Percentiles rank a stretch among this genome's conserved stretches.
phyloP scores from a whole-genome alignment of 2,329 filamentous ascomycete genomes.

The Monilinia laxa region DNA sequence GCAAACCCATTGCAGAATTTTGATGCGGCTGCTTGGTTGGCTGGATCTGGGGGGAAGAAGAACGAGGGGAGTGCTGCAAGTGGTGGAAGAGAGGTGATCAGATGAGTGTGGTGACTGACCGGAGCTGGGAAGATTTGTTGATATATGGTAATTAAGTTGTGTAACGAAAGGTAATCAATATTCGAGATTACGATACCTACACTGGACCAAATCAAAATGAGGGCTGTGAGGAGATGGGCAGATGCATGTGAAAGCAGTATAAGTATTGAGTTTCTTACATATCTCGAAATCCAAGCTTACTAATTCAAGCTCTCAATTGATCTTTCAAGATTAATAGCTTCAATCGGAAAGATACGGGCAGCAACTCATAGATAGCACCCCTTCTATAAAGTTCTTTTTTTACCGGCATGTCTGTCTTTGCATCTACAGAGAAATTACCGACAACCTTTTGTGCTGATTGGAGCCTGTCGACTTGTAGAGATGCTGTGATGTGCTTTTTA shows the following conservation, averaged over 20 bases:
- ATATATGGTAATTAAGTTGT: background rate
- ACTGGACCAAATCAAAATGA: background rate
- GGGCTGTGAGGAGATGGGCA: background rate
- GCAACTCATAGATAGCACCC: background rate
- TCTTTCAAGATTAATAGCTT: background rate
- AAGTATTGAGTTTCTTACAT: background rate
- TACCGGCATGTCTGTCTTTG: background rate
- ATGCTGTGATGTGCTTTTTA: too few species aligned
- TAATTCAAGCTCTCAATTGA: background rate
- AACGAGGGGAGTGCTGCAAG: slow-evolving; percentile 23
- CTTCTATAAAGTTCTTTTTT: background rate
- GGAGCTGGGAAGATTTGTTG: background rate
- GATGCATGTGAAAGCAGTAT: background rate
- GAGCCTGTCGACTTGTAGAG: too few species aligned
- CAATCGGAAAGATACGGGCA: background rate
- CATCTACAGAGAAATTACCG: background rate
- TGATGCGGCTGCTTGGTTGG: slow-evolving; percentile 68
- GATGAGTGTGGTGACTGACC: slow-evolving; percentile 21
- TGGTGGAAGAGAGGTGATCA: slow-evolving; percentile 32
- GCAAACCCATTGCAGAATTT: slow-evolving; percentile 58
- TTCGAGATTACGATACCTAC: background rate
- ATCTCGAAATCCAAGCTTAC: background rate
- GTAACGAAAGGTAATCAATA: background rate
- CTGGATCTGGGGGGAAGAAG: slow-evolving; percentile 47
- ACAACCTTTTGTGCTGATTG: too few species aligned